Conservation (phyloP, 1,139 yeast genomes). For the Scheffersomyces insectosa region DNA sequence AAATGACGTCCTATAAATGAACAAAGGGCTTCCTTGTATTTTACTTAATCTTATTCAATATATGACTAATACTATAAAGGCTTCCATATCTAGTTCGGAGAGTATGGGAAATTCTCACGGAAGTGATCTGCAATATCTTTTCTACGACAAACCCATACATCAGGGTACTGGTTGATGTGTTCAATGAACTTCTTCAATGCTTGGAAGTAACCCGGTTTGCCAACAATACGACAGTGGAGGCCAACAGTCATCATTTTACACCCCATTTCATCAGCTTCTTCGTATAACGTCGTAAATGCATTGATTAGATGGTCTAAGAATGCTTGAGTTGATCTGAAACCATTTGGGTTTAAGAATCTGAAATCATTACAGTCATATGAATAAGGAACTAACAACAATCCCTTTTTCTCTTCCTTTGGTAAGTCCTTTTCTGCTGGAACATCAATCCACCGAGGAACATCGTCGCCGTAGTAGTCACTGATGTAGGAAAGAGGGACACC, state of each 20-base stretch:
- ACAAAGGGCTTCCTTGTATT: no score
- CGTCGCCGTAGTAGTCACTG: conserved; percentile 34
- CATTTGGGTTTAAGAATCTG: conserved; percentile 13
- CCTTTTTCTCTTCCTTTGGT: conserved; percentile 23
- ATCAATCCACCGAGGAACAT: conserved; percentile 34
- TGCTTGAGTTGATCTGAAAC: conserved; percentile 8
- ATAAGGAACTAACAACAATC: conserved; percentile 35
- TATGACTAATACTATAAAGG: no score
- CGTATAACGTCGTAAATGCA: conserved; percentile 35
- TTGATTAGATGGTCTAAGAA: conserved; percentile 24
- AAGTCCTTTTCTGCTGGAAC: conserved; percentile 22
- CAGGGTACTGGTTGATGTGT: conserved; percentile 27
- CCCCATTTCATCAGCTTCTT: conserved; percentile 22
- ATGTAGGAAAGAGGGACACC: conserved; percentile 30
- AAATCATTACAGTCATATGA: conserved; percentile 16
- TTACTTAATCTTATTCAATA: no score
- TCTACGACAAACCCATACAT: conserved; percentile 39
- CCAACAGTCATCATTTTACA: conserved; percentile 39
- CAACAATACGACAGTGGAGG: conserved; percentile 35
- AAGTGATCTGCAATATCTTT: conserved; percentile 33
- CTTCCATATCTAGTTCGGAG: background rate
- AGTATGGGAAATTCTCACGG: conserved; percentile 18
- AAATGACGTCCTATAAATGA: background rate
- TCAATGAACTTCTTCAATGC: conserved; percentile 35
- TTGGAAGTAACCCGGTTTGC: conserved; percentile 35